Base-by-base conservation (phyloP, 2,329 filamentous ascomycete species). In the Hysterium pulicare region DNA sequence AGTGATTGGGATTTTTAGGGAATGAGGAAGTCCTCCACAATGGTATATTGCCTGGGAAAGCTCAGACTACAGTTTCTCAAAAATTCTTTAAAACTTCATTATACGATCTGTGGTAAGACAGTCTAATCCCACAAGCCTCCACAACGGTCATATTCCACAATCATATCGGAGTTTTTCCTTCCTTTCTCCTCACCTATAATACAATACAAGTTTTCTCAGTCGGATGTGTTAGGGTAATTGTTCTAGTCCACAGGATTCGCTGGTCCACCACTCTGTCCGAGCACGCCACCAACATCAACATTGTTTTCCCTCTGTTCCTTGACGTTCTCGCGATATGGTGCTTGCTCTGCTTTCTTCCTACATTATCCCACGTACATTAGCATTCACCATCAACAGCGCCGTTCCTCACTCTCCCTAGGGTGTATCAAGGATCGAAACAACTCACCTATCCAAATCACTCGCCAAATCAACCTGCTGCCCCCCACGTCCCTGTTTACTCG, bases 341-440 rank as follows among this genome's bases (percentile, higher is more conserved):
- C 62, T 53, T 76, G 73, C 61, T 75, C 73, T 2, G 62, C 69
- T 59, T 75, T 76, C 61, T 76, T 76, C 58, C 70, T 69, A 28
- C 33, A 22, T n/a, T 28, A 16, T 10, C 21, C 57, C 33, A 21
- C 55, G 49, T 41, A 41, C 19, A 22, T 45, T 36, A 40, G 34
- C 21, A 21, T 4, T 13, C 40, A 30, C 17, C 20, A 16, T 31
- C 26, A 35, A 35, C 19, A 15, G 5, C 33, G 7, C 17, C n/a
- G 38, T 31, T 17, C 8, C 31, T 41, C 6, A 33, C 20, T n/a
- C n/a, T n/a, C n/a, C 13, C 21, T 11, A 21, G 19, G 24, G 19
- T 13, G 10, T 5, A 16, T 28, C 13, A 38, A 38, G 17, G 19
- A 20, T 3, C 21, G 28, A 39, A 38, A 33, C 13, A 16, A 49